Evolutionary conservation across 75 land plant genomes (phyloP), one percentile per base, ranked within the genome.

Genomic region (Larix kaempferi): DNA sequence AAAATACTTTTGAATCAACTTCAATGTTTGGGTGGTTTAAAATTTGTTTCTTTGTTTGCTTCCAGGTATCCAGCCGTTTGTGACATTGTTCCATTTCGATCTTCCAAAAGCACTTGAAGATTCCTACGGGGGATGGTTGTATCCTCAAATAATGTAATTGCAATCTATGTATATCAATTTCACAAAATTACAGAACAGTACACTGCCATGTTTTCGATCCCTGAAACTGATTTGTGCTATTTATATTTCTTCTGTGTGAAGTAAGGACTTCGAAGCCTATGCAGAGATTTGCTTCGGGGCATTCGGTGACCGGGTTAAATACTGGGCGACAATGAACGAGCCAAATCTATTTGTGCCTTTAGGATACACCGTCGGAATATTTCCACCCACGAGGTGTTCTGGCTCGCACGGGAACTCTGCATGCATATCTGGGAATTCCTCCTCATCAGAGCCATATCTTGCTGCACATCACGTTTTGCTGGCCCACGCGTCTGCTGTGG

Each of bases 81-180:
- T 87, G 21, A 72, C 77, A 0, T 78, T 87, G 3, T 59, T 73
- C 75, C 88, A 86, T 72, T 78, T 57, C 52, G 88, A 86, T 63
- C 74, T 83, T 35, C 89, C 89, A 3, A 87, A 84, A 79, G 78
- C 62, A 19, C 69, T 87, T 63, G 75, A 87, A 56, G 89, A 87
- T 67, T 78, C 87, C n/a, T 79, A 85, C 35, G 78, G 80, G 15
- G 88, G 88, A 37, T 84, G 79, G 83, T 16, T 78, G 78, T 81
- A 80, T 65, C 83, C 81, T 17, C 26, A 71, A 63, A 78, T 80
- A 19, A 75, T 74, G 81, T 80, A 58, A 80, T 49, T 35, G 52
- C 37, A 57, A 15, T 12, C 21, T 57, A 57, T 57, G 21, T 2
- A 16, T 16, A 16, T 21, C 5, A 57, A 15, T 16, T 57, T 21